These are phyloP conservation scores for Baorangia bicolor DNA, from an alignment of 768 basidiomycete genomes.

Conservation along the genomic window DNA sequence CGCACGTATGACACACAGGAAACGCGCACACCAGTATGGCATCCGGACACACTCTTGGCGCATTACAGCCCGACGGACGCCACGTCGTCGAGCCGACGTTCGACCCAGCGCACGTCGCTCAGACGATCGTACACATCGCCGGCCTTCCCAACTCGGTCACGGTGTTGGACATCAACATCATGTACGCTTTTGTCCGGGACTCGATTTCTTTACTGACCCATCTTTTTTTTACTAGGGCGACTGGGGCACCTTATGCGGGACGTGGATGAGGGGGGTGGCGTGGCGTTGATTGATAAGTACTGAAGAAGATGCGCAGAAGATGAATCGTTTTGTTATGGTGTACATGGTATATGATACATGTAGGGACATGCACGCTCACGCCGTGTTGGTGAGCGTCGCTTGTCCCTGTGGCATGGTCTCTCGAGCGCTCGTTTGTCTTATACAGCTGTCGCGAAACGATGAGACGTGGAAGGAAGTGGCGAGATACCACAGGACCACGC, in stretches of 20 bases:
- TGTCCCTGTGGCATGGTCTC: neutral
- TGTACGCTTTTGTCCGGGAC: conserved; percentile 44
- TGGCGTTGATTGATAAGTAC: too few relatives aligned
- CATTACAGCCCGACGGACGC: conserved; percentile 68
- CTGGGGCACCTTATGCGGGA: conserved; percentile 46
- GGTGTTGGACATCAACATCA: conserved; percentile 69
- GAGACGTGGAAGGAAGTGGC: neutral
- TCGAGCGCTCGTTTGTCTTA: neutral
- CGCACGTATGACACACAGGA: too few relatives aligned
- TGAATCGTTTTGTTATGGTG: neutral
- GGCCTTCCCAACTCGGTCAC: conserved; percentile 66
- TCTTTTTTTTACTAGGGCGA: conserved; percentile 36
- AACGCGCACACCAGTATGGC: conserved; percentile 71
- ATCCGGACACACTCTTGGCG: conserved; percentile 43
- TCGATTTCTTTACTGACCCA: neutral
- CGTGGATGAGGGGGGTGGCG: conserved; percentile 30
- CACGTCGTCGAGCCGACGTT: conserved; percentile 59
- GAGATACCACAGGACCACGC: neutral
- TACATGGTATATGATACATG: too few relatives aligned
- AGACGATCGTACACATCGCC: conserved; percentile 70
- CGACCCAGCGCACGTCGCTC: conserved; percentile 69
- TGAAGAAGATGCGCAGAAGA: neutral
- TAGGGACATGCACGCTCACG: conserved; percentile 11
- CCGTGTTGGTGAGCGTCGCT: neutral
- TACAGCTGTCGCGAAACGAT: neutral